Conservation (phyloP, 495 filamentous ascomycete species). For the Haplographium delicatum region DNA sequence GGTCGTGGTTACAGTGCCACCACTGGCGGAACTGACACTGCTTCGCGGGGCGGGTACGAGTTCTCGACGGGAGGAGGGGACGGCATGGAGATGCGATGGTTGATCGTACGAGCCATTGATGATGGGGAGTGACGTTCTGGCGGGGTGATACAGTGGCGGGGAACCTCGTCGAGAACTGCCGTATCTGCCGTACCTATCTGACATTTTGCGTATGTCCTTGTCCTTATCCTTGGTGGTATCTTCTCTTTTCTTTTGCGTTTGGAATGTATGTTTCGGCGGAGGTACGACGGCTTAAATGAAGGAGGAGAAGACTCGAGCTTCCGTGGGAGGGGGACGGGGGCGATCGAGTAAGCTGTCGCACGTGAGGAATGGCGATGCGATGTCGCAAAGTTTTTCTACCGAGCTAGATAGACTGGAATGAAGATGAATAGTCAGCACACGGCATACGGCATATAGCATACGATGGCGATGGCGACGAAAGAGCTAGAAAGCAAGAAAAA, state of each 20-base stretch:
- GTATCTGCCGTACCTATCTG: slow-evolving; percentile 20
- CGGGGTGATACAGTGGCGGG: slow-evolving; percentile 14
- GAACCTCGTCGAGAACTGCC: slow-evolving; percentile 18
- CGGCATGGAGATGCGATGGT: slow-evolving; percentile 18
- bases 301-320: slow-evolving; percentile 3
- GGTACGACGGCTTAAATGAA: no score
- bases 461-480: slow-evolving; percentile 12
- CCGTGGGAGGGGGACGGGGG: slow-evolving; percentile 2
- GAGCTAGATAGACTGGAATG: not conserved
- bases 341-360: slow-evolving; percentile 10
- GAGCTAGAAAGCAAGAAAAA: slow-evolving; percentile 1
- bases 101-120: not conserved
- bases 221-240: no score
- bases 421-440: no score
- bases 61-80: slow-evolving; percentile 21
- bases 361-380: slow-evolving; percentile 11
- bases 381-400: slow-evolving; percentile 1
- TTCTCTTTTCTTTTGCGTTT: not conserved
- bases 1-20: slow-evolving; percentile 34
- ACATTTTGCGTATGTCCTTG: no score
- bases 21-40: slow-evolving; percentile 8
- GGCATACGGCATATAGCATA: no score
- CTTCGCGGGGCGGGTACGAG: slow-evolving; percentile 16
- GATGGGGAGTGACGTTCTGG: slow-evolving; percentile 23
- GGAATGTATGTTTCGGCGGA: not conserved